Conservation (phyloP, 768 basidiomycete species). For the Naematelia aurantialba region DNA sequence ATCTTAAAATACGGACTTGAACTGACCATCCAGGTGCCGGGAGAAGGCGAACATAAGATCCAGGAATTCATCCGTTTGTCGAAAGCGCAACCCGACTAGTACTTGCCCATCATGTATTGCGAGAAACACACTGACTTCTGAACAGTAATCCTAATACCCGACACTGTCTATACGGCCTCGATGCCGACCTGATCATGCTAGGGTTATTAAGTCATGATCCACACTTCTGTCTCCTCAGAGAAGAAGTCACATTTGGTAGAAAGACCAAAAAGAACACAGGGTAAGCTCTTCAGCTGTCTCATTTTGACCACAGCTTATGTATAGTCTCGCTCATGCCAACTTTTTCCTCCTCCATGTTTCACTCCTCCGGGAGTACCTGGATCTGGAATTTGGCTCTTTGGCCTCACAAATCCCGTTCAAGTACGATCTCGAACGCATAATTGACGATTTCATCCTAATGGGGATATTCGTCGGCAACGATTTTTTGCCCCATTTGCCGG, state of each 20-base stretch:
- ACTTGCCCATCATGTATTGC: neutral
- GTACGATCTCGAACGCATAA: conserved; percentile 87
- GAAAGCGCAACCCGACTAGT: conserved; percentile 88
- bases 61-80: conserved; percentile 97
- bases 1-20: neutral
- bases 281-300: conserved; percentile 45
- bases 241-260: conserved; percentile 97
- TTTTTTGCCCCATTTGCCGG: conserved; percentile 92
- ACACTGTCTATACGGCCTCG: conserved; percentile 96
- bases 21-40: conserved; percentile 59
- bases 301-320: neutral
- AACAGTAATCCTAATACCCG: conserved; percentile 82
- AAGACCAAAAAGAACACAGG: conserved; percentile 66
- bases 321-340: conserved; percentile 53
- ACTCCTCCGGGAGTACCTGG: conserved; percentile 92
- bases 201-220: conserved; percentile 96
- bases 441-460: conserved; percentile 95
- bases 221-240: conserved; percentile 93
- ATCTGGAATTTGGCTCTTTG: conserved; percentile 76
- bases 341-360: conserved; percentile 95
- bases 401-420: conserved; percentile 63
- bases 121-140: too few relatives aligned
- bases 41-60: conserved; percentile 99
- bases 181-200: conserved; percentile 98
- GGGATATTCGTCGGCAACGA: conserved; percentile 98